A percentile compares a stretch with the other conserved stretches of the same genome.
These are phyloP conservation scores for Chamaecyparis obtusa DNA, from an alignment of 75 land plant genomes.

Conservation along the genomic window DNA sequence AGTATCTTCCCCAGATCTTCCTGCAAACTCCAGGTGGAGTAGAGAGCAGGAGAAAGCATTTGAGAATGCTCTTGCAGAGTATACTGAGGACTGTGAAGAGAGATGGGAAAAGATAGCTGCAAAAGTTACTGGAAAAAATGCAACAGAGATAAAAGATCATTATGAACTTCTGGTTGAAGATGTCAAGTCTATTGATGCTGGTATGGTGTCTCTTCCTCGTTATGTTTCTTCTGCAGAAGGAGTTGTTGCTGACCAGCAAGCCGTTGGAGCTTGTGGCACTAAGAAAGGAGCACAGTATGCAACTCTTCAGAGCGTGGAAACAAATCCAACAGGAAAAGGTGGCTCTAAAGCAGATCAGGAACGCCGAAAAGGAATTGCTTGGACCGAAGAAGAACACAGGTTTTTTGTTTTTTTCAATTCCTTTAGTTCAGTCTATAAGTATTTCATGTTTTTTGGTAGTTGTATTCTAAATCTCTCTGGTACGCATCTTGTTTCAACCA, in stretches of 20 bases:
- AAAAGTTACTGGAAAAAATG: slow-evolving; percentile 61
- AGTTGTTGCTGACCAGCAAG: slow-evolving; percentile 21
- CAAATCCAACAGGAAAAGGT: slow-evolving; percentile 20
- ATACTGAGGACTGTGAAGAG: slow-evolving; percentile 35
- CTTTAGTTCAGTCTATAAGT: background rate
- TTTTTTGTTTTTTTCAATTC: slow-evolving; percentile 13
- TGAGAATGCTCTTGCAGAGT: slow-evolving; percentile 62
- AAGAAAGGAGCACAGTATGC: slow-evolving; percentile 28
- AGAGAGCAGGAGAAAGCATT: slow-evolving; percentile 63
- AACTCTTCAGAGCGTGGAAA: slow-evolving; percentile 20
- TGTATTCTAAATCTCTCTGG: background rate
- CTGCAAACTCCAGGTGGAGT: slow-evolving; percentile 41
- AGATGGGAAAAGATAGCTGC: slow-evolving; percentile 73
- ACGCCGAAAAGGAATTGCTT: slow-evolving; percentile 77
- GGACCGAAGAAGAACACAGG: slow-evolving; percentile 94
- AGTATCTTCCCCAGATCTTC: slow-evolving; percentile 5
- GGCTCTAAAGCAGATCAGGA: slow-evolving; percentile 62
- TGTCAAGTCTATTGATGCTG: slow-evolving; percentile 65
- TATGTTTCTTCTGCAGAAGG: slow-evolving; percentile 44
- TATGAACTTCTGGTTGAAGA: slow-evolving; percentile 74
- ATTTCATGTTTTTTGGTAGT: background rate
- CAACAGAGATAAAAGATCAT: slow-evolving; percentile 65
- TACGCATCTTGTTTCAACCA: background rate
- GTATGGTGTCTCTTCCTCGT: slow-evolving; percentile 48
- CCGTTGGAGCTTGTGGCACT: slow-evolving; percentile 22